phyloP scores from a whole-genome alignment of 768 basidiomycete species.

The Heimioporus sp. region DNA sequence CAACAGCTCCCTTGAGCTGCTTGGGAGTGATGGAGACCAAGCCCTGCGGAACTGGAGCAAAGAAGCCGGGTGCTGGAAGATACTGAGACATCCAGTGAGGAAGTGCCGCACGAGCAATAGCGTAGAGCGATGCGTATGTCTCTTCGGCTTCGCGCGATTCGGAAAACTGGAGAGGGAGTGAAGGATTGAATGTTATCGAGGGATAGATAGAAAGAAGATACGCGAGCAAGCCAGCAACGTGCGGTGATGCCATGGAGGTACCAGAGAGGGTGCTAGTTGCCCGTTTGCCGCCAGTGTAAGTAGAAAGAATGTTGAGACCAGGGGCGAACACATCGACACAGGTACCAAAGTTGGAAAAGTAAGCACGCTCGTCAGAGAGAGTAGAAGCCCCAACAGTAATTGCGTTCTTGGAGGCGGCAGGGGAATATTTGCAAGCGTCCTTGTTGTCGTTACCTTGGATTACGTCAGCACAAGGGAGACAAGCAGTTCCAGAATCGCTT shows the following conservation, averaged over 20 bases:
- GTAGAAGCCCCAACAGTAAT: slow-evolving; percentile 95
- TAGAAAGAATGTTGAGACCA: slow-evolving; percentile 87
- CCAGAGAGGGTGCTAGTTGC: slow-evolving; percentile 82
- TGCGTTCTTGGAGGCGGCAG: slow-evolving; percentile 84
- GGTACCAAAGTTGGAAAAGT: slow-evolving; percentile 88
- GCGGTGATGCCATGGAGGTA: slow-evolving; percentile 95
- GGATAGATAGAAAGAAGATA: slow-evolving; percentile 92
- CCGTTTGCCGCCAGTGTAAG: slow-evolving; percentile 63
- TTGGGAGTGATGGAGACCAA: slow-evolving; percentile 53
- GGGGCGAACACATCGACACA: slow-evolving; percentile 96
- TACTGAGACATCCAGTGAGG: slow-evolving; percentile 57
- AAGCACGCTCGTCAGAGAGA: slow-evolving; percentile 75
- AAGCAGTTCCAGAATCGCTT: slow-evolving; percentile 25
- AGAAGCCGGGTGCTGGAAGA: slow-evolving; percentile 52
- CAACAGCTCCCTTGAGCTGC: slow-evolving; percentile 75
- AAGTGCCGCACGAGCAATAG: slow-evolving; percentile 51
- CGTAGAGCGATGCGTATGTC: slow-evolving; percentile 47
- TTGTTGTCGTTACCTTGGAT: slow-evolving; percentile 73
- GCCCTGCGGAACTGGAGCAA: slow-evolving; percentile 42
- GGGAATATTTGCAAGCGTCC: slow-evolving; percentile 92
- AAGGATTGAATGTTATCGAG: slow-evolving; percentile 57
- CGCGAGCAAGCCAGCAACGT: slow-evolving; percentile 85
- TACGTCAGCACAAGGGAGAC: neutral
- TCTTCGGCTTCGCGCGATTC: slow-evolving; percentile 33
- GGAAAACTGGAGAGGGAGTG: slow-evolving; percentile 37